A percentile compares a stretch with the other conserved stretches of the same genome.
Evolutionary conservation across 2,329 filamentous ascomycete genomes (phyloP).

Genomic region (Penicillium sp.): DNA sequence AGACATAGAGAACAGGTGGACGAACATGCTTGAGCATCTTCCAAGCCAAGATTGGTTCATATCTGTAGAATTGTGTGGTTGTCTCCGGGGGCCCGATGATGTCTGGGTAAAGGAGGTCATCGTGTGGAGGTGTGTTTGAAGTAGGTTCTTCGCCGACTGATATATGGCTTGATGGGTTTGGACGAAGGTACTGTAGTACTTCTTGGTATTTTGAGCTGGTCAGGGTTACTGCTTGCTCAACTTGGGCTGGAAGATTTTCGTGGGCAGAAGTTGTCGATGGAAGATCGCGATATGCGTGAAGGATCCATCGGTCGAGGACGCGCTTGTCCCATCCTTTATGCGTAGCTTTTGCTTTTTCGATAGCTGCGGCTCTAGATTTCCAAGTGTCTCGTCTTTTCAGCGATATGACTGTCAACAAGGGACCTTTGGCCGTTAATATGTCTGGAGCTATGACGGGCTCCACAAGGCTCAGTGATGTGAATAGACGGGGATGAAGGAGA

Average conservation of each 20-base stretch:
- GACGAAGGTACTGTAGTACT: slow-evolving; percentile 5
- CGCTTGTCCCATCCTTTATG: slow-evolving; percentile 7
- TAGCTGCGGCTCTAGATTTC: slow-evolving; percentile 1
- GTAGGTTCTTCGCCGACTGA: background rate
- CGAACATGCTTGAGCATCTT: slow-evolving; percentile 10
- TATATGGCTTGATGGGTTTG: slow-evolving; percentile 1
- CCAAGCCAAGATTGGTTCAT: slow-evolving; percentile 3
- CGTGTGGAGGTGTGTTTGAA: background rate
- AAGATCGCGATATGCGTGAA: slow-evolving; percentile 5
- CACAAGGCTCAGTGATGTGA: slow-evolving; percentile 69
- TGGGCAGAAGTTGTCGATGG: background rate
- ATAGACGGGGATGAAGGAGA: slow-evolving; percentile 73
- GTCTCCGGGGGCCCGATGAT: slow-evolving; percentile 1
- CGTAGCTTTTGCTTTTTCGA: background rate
- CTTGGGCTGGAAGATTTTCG: background rate
- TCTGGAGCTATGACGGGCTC: slow-evolving; percentile 52
- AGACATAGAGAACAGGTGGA: slow-evolving; percentile 26
- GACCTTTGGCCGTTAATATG: slow-evolving; percentile 1
- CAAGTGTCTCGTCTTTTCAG: slow-evolving; percentile 10
- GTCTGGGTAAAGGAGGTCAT: slow-evolving; percentile 4
- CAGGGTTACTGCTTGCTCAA: background rate
- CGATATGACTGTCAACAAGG: slow-evolving; percentile 1
- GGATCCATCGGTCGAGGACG: slow-evolving; percentile 7
- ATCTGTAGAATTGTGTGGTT: slow-evolving; percentile 4
- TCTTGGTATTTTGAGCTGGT: slow-evolving; percentile 9